Evolutionary conservation across 306 rosid species (phyloP), one percentile per base, ranked within the genome.

Genomic region (Biancaea sappan): DNA sequence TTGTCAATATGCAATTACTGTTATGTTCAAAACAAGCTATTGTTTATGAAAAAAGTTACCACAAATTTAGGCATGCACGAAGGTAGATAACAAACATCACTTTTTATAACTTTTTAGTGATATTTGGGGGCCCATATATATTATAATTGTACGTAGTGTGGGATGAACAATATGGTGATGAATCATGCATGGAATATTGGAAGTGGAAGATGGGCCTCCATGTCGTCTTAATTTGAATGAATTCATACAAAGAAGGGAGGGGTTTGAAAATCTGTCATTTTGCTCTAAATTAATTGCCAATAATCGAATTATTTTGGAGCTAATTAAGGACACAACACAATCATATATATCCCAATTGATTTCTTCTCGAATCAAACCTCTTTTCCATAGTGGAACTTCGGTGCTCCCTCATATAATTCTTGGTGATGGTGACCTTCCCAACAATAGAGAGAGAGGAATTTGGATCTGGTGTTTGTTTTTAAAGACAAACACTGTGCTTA

Each of bases 381-480:
- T 64, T 71, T 66, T 67, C 69, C 59, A 7, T 77, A 71, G 92
- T 88, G 86, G 86, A 83, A 56, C 72, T 76, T 79, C 54, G 71
- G 72, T 82, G 87, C 68, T 37, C 48, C 11, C 80, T 73, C 78
- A 52, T 69, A 73, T 73, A 71, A 75, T 73, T 73, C 73, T 79
- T 81, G 78, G 77, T 84, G 80, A 84, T 71, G 22, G 44, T 70
- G 80, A 69, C 86, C 70, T 77, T 72, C 75, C 71, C 29, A 34
- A 56, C 73, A 76, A 60, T 61, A 66, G 10, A 50, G 5, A 54
- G 15, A 72, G 44, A 62, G 70, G n/a, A n/a, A n/a, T n/a, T n/a
- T n/a, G n/a, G n/a, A n/a, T n/a, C n/a, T n/a, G n/a, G n/a, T n/a
- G n/a, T n/a, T n/a, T n/a, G n/a, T n/a, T n/a, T n/a, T n/a, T n/a